Evolutionary conservation across 2,329 filamentous ascomycete genomes (phyloP).

Genomic region (Cladobotryum protrusum): DNA sequence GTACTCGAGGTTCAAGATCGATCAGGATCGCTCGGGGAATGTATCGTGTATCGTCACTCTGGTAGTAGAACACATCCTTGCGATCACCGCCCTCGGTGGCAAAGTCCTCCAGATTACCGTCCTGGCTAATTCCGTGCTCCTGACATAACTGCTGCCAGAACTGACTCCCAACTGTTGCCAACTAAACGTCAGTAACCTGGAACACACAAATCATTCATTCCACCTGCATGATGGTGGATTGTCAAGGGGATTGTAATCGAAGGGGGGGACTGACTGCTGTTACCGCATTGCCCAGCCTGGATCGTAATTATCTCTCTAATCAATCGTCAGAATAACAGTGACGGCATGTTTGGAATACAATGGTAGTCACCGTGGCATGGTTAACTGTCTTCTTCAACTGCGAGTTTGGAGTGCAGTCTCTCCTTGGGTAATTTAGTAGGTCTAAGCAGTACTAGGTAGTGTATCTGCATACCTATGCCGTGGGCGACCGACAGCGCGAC

Average conservation of each 20-base stretch:
- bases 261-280: conserved; percentile 71
- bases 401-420: conserved; percentile 4
- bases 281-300: conserved; percentile 98
- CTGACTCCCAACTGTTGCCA: conserved; percentile 83
- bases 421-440: neutral
- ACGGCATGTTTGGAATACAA: neutral
- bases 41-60: conserved; percentile 97
- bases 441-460: too few species aligned
- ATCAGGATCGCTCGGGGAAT: conserved; percentile 94
- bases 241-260: neutral
- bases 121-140: conserved; percentile 95
- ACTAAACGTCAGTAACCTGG: conserved; percentile 10
- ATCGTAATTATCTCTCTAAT: conserved; percentile 98
- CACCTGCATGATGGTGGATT: too few species aligned
- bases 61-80: conserved; percentile 99
- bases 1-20: conserved; percentile 84
- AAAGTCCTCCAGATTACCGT: conserved; percentile 96
- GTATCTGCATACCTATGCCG: neutral
- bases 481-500: neutral
- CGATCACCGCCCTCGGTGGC: conserved; percentile 95
- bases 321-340: conserved; percentile 16
- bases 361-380: conserved; percentile 22
- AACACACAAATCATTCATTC: neutral
- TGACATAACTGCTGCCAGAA: conserved; percentile 99
- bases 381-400: conserved; percentile 8